These are phyloP conservation scores for Lipomyces yamadae DNA, from an alignment of 805 yeast species.

Conservation along the genomic window DNA sequence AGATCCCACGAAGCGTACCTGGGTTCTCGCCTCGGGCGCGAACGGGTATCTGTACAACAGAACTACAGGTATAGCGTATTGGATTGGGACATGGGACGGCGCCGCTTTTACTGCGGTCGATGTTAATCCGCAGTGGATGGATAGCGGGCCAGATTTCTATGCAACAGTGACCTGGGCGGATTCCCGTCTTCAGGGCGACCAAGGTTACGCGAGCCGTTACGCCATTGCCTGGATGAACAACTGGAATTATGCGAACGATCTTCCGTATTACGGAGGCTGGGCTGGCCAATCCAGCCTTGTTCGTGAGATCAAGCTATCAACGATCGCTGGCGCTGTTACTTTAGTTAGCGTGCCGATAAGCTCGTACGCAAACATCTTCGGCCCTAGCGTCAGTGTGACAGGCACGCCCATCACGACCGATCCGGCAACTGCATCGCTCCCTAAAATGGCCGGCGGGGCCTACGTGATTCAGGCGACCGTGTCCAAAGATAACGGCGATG, in stretches of 20 bases:
- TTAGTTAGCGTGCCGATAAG: background rate
- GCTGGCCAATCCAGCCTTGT: conserved; percentile 1
- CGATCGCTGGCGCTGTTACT: background rate
- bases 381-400: background rate
- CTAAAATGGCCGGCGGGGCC: conserved; percentile 7
- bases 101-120: background rate
- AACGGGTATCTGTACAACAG: background rate
- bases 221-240: background rate
- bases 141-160: background rate
- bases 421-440: conserved; percentile 1
- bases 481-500: conserved; percentile 3
- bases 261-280: background rate
- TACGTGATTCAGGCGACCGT: background rate
- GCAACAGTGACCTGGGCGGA: background rate
- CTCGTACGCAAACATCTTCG: background rate
- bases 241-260: background rate
- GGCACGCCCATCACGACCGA: background rate
- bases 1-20: background rate
- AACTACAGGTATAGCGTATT: background rate
- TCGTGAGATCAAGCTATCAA: background rate
- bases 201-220: background rate
- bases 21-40: background rate
- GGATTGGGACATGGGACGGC: background rate
- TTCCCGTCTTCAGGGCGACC: background rate
- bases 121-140: background rate